phyloP scores from a whole-genome alignment of 2,329 filamentous ascomycete genomes.

The Scedosporium aurantiacum region DNA sequence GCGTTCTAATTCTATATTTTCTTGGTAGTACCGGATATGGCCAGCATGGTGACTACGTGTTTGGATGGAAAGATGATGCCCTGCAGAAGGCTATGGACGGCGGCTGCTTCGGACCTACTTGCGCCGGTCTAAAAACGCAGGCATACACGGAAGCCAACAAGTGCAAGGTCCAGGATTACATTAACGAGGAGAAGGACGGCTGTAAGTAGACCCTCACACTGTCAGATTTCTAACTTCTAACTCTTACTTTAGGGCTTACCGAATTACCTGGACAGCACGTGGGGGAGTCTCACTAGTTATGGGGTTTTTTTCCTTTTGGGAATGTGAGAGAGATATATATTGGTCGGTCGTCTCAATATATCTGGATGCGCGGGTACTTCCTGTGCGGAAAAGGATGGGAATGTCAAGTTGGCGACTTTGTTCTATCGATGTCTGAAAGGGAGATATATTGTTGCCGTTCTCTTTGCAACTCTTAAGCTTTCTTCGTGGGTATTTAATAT shows the following conservation, averaged over 20 bases:
- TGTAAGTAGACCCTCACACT: slow-evolving; percentile 16
- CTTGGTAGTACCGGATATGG: slow-evolving; percentile 20
- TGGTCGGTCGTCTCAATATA: too few species aligned
- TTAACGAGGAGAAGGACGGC: slow-evolving; percentile 20
- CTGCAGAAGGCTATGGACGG: slow-evolving; percentile 21
- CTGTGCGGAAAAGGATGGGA: too few species aligned
- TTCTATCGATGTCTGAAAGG: too few species aligned
- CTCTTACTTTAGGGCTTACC: not conserved
- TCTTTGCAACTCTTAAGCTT: too few species aligned
- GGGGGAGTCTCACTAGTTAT: not conserved
- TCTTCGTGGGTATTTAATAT: too few species aligned
- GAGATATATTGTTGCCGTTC: too few species aligned
- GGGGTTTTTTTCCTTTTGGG: too few species aligned
- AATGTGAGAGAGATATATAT: too few species aligned
- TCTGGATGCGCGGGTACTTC: too few species aligned
- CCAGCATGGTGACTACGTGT: slow-evolving; percentile 25
- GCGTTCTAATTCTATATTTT: not conserved
- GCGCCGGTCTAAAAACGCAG: slow-evolving; percentile 20
- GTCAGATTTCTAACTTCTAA: not conserved
- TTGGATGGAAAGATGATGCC: slow-evolving; percentile 29
- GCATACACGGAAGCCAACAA: slow-evolving; percentile 19
- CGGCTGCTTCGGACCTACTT: slow-evolving; percentile 10
- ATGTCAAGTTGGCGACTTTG: too few species aligned
- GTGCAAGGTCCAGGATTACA: slow-evolving; percentile 19
- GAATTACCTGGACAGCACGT: not conserved